A percentile compares a stretch with the other conserved stretches of the same genome.
Evolutionary conservation across 2,329 filamentous ascomycete species (phyloP).

Genomic region (Aspergillus thermomutatus): DNA sequence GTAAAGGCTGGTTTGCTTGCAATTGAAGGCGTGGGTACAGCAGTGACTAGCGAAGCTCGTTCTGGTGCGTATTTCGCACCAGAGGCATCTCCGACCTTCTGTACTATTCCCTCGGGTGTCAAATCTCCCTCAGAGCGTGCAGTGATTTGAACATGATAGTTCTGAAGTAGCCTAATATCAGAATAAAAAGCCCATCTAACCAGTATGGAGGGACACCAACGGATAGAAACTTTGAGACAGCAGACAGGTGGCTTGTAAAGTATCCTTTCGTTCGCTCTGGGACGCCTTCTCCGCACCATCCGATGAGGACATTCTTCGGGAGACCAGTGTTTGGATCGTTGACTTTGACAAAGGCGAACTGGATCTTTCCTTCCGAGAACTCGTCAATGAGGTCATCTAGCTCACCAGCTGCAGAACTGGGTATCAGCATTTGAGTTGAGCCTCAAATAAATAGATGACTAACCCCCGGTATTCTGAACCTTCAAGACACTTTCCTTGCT

Average conservation of each 20-base stretch:
- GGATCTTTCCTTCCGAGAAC: conserved; percentile 92
- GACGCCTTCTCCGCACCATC: conserved; percentile 95
- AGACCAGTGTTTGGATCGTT: conserved; percentile 88
- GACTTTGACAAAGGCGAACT: conserved; percentile 95
- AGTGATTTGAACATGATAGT: conserved; percentile 96
- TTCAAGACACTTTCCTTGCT: conserved; percentile 93
- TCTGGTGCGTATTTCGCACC: conserved; percentile 87
- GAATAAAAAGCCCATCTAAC: not conserved
- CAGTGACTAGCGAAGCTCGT: conserved; percentile 51
- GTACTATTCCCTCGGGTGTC: conserved; percentile 79
- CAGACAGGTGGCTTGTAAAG: conserved; percentile 89
- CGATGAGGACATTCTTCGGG: conserved; percentile 89
- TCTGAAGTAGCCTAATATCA: conserved; percentile 41
- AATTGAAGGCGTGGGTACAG: conserved; percentile 62
- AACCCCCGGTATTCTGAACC: conserved; percentile 87
- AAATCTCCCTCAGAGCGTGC: conserved; percentile 88
- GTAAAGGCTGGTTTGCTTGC: conserved; percentile 91
- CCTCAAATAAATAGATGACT: conserved; percentile 17
- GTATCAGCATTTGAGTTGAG: conserved; percentile 16
- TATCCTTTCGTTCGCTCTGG: conserved; percentile 98
- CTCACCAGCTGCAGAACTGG: conserved; percentile 68
- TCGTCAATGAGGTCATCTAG: conserved; percentile 87
- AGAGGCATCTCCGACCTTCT: conserved; percentile 92
- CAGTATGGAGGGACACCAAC: conserved; percentile 39
- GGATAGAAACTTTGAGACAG: conserved; percentile 88